Conservation (phyloP, 179 eudicot species). For the Amaranthus tricolor region DNA sequence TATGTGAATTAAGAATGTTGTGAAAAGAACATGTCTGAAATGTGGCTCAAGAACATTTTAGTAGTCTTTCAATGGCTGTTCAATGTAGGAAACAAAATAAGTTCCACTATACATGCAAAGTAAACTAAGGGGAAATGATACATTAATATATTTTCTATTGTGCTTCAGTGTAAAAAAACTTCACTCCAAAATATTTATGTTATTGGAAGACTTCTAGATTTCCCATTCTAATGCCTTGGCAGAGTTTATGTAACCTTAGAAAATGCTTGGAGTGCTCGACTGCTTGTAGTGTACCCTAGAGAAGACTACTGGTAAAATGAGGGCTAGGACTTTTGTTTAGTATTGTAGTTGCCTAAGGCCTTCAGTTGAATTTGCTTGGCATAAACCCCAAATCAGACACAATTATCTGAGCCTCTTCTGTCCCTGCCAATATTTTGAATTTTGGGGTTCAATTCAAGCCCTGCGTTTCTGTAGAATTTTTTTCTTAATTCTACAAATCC, state of each 20-base stretch:
- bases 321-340: neutral
- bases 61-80: neutral
- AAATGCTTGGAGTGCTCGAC: neutral
- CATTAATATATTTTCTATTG: neutral
- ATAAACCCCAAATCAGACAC: neutral
- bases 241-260: neutral
- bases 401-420: neutral
- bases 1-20: neutral
- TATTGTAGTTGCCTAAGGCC: neutral
- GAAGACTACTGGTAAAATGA: neutral
- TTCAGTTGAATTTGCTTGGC: neutral
- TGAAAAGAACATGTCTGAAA: neutral
- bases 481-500: neutral
- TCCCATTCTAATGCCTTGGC: neutral
- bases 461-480: neutral
- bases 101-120: neutral
- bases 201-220: neutral
- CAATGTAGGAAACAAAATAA: neutral
- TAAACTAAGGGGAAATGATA: neutral
- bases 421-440: neutral
- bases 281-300: neutral
- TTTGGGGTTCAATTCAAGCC: neutral
- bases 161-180: neutral
- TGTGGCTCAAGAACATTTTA: neutral
- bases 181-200: neutral